Conservation (phyloP, 495 filamentous ascomycete genomes). For the Lichenothelia convexa region DNA sequence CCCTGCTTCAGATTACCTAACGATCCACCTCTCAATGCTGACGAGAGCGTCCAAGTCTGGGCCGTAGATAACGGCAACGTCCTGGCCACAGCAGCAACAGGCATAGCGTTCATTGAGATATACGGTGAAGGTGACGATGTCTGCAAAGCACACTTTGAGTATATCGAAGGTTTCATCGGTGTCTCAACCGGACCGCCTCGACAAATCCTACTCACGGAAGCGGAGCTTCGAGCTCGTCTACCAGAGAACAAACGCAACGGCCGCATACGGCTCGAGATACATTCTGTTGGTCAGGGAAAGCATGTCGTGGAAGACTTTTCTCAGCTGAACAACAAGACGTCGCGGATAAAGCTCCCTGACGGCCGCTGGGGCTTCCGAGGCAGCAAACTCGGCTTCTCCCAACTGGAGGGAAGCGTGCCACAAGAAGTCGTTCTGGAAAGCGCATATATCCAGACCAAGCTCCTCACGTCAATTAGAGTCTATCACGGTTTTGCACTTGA, state of each 20-base stretch:
- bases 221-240: conserved; percentile 50
- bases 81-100: conserved; percentile 61
- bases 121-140: conserved; percentile 55
- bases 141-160: conserved; percentile 67
- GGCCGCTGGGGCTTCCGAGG: conserved; percentile 57
- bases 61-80: conserved; percentile 65
- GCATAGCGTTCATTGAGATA: conserved; percentile 67
- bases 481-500: conserved; percentile 67
- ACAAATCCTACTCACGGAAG: conserved; percentile 55
- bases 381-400: conserved; percentile 54
- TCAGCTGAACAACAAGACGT: conserved; percentile 44
- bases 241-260: conserved; percentile 53
- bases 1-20: conserved; percentile 75
- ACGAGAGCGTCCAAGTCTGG: conserved; percentile 77
- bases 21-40: conserved; percentile 43
- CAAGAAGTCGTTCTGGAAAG: conserved; percentile 61
- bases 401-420: conserved; percentile 50
- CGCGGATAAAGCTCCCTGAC: conserved; percentile 56
- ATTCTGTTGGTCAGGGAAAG: conserved; percentile 54
- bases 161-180: conserved; percentile 31
- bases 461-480: conserved; percentile 55
- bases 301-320: conserved; percentile 57
- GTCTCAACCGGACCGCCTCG: conserved; percentile 41
- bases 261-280: conserved; percentile 49
- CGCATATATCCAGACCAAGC: conserved; percentile 45